These are phyloP conservation scores for Colletotrichum sp. DNA, from an alignment of 2,329 filamentous ascomycete genomes.

Conservation along the genomic window DNA sequence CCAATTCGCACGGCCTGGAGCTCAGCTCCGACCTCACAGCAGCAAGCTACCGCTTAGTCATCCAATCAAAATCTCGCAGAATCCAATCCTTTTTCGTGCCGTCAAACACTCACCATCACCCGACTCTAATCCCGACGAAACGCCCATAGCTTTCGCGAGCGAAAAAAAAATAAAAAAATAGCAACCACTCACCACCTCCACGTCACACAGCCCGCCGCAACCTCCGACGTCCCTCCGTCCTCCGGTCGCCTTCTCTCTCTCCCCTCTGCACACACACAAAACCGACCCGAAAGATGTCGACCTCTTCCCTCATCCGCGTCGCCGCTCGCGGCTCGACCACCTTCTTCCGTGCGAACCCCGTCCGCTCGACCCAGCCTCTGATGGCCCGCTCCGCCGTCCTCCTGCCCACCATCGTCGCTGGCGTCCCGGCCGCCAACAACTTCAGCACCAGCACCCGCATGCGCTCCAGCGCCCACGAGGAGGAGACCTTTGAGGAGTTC, in stretches of 20 bases:
- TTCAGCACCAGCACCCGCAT: conserved; percentile 69
- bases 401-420: conserved; percentile 47
- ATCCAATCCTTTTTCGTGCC: conserved; percentile 24
- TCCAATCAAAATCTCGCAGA: conserved; percentile 24
- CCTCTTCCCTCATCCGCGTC: conserved; percentile 71
- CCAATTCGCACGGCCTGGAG: conserved; percentile 24
- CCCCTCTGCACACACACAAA: neutral
- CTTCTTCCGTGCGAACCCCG: conserved; percentile 68
- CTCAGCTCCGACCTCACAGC: neutral
- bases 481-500: conserved; percentile 99
- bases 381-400: conserved; percentile 58
- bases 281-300: conserved; percentile 57
- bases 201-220: conserved; percentile 15
- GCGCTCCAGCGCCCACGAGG: conserved; percentile 70
- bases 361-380: conserved; percentile 59
- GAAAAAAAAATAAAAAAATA: conserved; percentile 9
- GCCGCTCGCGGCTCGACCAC: conserved; percentile 70
- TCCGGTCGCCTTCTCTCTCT: conserved; percentile 5
- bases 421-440: conserved; percentile 54
- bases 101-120: conserved; percentile 28
- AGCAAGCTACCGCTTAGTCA: conserved; percentile 24
- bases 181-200: neutral
- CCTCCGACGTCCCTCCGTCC: conserved; percentile 6
- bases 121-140: conserved; percentile 30
- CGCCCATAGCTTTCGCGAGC: conserved; percentile 19